These are phyloP conservation scores for Auricularia sp. DNA, from an alignment of 768 basidiomycete species.

Conservation along the genomic window DNA sequence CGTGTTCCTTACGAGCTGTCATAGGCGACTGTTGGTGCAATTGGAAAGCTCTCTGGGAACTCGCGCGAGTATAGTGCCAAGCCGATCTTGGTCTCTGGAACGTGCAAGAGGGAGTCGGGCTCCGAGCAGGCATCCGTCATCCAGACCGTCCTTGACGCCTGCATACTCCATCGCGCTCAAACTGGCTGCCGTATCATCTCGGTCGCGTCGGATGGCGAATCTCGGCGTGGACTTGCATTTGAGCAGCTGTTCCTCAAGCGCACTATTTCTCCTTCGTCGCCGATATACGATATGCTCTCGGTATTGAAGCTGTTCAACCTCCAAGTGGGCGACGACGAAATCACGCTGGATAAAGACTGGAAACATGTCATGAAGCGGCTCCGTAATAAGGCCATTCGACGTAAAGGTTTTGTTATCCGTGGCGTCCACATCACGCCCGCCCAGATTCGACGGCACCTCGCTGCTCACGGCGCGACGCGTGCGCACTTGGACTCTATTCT, in stretches of 20 bases:
- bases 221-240: conserved; percentile 4
- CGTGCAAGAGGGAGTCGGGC: conserved; percentile 20
- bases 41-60: conserved; percentile 15
- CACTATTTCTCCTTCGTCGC: too few relatives aligned
- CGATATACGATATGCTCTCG: conserved; percentile 13
- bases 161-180: conserved; percentile 1
- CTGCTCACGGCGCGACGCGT: conserved; percentile 3
- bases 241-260: too few relatives aligned
- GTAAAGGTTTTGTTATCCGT: conserved; percentile 15
- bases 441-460: conserved; percentile 18
- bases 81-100: conserved; percentile 17
- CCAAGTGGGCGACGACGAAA: conserved; percentile 23
- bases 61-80: conserved; percentile 16
- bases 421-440: conserved; percentile 18
- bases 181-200: neutral
- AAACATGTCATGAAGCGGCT: conserved; percentile 27
- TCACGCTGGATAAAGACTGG: conserved; percentile 27
- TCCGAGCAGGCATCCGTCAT: conserved; percentile 15
- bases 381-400: conserved; percentile 22
- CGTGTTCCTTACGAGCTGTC: neutral
- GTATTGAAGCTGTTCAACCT: conserved; percentile 20
- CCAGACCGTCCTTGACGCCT: conserved; percentile 10
- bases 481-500: conserved; percentile 13
- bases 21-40: conserved; percentile 20
- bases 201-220: conserved; percentile 24